phyloP scores from a whole-genome alignment of 2,329 filamentous ascomycete species.

The Zymoseptoria crescenta region DNA sequence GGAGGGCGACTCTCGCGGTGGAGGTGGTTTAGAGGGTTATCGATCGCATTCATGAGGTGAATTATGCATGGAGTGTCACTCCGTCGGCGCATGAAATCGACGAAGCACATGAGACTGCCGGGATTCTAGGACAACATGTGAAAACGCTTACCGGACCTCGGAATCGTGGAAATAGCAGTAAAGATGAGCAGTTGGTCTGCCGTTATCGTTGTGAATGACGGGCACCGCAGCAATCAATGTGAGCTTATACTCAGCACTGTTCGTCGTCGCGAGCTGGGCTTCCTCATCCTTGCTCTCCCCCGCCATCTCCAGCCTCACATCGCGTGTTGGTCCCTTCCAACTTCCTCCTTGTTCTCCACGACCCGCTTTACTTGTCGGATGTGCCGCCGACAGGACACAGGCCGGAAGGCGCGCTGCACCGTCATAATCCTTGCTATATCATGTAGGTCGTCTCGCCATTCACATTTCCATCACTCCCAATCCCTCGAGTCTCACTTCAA shows the following conservation, averaged over 20 bases:
- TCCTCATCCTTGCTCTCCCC: neutral
- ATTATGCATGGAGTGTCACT: too few species aligned
- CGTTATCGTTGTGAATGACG: neutral
- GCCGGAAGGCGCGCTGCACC: neutral
- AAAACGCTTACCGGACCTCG: too few species aligned
- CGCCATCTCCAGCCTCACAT: neutral
- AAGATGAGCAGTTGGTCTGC: too few species aligned
- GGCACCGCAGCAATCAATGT: neutral
- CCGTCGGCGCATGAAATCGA: too few species aligned
- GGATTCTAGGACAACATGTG: too few species aligned
- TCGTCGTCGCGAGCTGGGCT: neutral
- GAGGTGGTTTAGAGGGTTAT: neutral
- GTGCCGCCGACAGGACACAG: neutral
- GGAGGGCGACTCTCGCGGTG: neutral
- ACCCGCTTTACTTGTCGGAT: neutral
- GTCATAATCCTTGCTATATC: neutral
- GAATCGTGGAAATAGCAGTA: too few species aligned
- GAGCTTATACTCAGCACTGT: neutral
- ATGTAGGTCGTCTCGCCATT: neutral
- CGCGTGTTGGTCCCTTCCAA: neutral
- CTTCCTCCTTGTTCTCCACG: neutral
- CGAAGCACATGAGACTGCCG: too few species aligned
- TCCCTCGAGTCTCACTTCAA: neutral
- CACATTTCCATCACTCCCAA: neutral
- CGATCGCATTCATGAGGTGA: neutral